Percentiles rank a stretch among this genome's conserved stretches.
Evolutionary conservation across 1,284 basidiomycete genomes (phyloP).

Genomic region (Malassezia vespertilionis): DNA sequence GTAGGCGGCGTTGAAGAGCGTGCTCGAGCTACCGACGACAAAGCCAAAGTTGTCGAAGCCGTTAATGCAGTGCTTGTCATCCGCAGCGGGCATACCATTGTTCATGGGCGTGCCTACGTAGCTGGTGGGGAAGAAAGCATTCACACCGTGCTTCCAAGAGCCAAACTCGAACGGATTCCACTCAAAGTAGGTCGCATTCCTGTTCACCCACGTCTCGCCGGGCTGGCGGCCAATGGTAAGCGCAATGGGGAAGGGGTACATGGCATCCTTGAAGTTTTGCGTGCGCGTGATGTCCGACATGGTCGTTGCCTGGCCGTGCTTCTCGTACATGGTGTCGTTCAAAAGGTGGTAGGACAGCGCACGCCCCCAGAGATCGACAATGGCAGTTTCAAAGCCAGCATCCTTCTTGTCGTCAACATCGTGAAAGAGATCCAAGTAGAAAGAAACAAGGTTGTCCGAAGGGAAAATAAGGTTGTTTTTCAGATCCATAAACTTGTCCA

Average conservation of each 20-base stretch:
- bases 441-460: constrained; percentile 45
- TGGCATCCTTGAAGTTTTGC: constrained; percentile 24
- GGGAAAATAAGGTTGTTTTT: constrained; percentile 50
- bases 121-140: constrained; percentile 40
- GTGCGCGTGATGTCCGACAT: constrained; percentile 36
- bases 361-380: constrained; percentile 43
- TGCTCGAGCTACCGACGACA: constrained; percentile 38
- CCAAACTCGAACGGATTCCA: constrained; percentile 52
- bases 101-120: constrained; percentile 32
- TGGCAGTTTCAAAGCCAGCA: constrained; percentile 23
- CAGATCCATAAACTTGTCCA: constrained; percentile 48
- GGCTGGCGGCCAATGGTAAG: constrained; percentile 51
- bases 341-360: constrained; percentile 37
- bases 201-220: constrained; percentile 48
- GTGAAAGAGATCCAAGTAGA: constrained; percentile 47
- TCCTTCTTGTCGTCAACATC: constrained; percentile 31
- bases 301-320: constrained; percentile 31
- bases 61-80: constrained; percentile 21
- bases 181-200: constrained; percentile 50
- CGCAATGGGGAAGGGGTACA: constrained; percentile 49
- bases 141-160: constrained; percentile 48
- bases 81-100: constrained; percentile 23
- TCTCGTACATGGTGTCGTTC: constrained; percentile 26
- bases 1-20: constrained; percentile 48
- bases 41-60: constrained; percentile 40